A percentile compares a stretch with the other conserved stretches of the same genome.
Evolutionary conservation across 805 yeast genomes (phyloP).

Genomic region (Komagataella phaffii): DNA sequence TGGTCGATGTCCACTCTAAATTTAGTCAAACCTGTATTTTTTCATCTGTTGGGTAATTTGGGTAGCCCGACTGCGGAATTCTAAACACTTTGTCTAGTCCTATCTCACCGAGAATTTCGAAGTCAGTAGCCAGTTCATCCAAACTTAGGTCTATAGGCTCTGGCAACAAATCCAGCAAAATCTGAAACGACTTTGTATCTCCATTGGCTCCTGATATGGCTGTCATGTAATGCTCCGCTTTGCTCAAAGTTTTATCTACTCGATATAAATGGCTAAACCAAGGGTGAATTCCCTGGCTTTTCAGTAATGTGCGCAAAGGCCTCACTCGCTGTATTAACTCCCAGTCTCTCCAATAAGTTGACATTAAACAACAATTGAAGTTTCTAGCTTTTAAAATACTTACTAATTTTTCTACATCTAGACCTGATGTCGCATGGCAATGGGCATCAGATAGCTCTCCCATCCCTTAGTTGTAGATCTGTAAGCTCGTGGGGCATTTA

Average conservation of each 20-base stretch:
- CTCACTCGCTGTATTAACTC: neutral
- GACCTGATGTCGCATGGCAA: conserved; percentile 8
- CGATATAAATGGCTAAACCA: conserved; percentile 72
- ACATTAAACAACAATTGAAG: neutral
- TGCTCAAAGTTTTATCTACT: conserved; percentile 12
- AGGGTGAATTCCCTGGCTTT: conserved; percentile 62
- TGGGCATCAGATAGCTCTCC: conserved; percentile 18
- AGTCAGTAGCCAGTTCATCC: neutral
- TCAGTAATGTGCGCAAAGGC: neutral
- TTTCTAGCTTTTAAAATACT: neutral
- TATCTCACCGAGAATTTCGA: conserved; percentile 66
- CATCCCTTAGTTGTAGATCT: neutral
- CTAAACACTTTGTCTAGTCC: conserved; percentile 75
- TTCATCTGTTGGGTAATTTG: conserved; percentile 20
- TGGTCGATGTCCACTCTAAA: conserved; percentile 44
- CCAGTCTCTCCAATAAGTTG: neutral
- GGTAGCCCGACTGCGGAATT: conserved; percentile 47
- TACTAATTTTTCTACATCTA: neutral
- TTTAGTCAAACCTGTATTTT: conserved; percentile 1
- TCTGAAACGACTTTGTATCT: neutral
- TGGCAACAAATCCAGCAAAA: neutral
- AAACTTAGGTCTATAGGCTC: neutral
- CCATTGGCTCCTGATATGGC: conserved; percentile 27
- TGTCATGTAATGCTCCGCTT: conserved; percentile 38
- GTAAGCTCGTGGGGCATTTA: neutral